These are phyloP conservation scores for Candida dubliniensis DNA, from an alignment of 1,139 yeast species.

Conservation along the genomic window DNA sequence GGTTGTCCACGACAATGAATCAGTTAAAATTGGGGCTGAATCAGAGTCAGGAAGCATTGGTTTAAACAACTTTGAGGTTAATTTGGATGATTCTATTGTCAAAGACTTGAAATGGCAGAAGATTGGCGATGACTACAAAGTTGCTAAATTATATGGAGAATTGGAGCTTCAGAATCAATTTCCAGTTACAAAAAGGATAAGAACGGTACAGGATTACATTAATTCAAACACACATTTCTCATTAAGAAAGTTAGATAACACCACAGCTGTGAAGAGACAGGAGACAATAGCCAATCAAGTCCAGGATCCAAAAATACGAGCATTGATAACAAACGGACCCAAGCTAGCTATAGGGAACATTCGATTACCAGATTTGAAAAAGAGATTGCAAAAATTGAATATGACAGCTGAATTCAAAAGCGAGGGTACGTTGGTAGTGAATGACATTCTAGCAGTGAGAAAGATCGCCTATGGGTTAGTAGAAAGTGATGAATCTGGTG, in stretches of 20 bases:
- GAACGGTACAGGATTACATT: slow-evolving; percentile 30
- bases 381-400: slow-evolving; percentile 55
- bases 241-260: slow-evolving; percentile 27
- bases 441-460: slow-evolving; percentile 70
- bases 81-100: slow-evolving; percentile 68
- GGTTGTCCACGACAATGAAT: slow-evolving; percentile 39
- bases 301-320: slow-evolving; percentile 10
- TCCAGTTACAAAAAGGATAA: slow-evolving; percentile 15
- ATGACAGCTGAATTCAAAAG: slow-evolving; percentile 86
- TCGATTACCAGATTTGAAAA: slow-evolving; percentile 75
- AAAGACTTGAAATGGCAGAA: slow-evolving; percentile 76
- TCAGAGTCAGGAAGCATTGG: slow-evolving; percentile 30
- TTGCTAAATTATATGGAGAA: slow-evolving; percentile 81
- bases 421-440: slow-evolving; percentile 88
- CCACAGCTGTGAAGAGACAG: slow-evolving; percentile 6
- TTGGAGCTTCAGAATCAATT: slow-evolving; percentile 45
- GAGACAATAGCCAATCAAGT: slow-evolving; percentile 9
- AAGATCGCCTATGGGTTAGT: slow-evolving; percentile 52
- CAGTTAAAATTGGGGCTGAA: slow-evolving; percentile 54
- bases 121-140: slow-evolving; percentile 74
- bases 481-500: slow-evolving; percentile 64
- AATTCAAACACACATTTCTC: slow-evolving; percentile 40
- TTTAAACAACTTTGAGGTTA: slow-evolving; percentile 68
- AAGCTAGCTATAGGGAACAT: slow-evolving; percentile 85
- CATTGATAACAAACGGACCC: slow-evolving; percentile 25